phyloP scores from a whole-genome alignment of 306 rosid genomes.

The Comarum palustre region DNA sequence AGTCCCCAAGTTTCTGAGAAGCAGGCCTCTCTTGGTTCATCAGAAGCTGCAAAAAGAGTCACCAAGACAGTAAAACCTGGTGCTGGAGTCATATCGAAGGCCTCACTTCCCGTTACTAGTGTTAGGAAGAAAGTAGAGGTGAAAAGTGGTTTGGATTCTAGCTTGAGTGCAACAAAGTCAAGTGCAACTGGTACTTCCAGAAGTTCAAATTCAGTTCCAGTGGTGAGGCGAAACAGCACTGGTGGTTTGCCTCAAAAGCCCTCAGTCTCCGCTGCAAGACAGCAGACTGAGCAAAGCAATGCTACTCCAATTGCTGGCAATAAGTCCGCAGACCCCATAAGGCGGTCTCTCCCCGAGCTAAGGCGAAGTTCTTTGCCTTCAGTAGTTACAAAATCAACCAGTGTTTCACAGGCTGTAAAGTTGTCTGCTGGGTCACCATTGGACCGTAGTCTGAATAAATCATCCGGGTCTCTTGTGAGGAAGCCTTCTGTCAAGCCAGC shows the following conservation, averaged over 20 bases:
- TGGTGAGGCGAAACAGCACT: slow-evolving; percentile 58
- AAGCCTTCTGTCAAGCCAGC: slow-evolving; percentile 53
- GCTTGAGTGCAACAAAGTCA: slow-evolving; percentile 37
- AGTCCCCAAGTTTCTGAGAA: slow-evolving; percentile 32
- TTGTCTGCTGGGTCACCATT: slow-evolving; percentile 34
- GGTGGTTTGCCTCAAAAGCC: slow-evolving; percentile 66
- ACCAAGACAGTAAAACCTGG: slow-evolving; percentile 37
- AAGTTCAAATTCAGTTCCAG: slow-evolving; percentile 44
- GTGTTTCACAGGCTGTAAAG: slow-evolving; percentile 44
- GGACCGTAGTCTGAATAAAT: slow-evolving; percentile 38
- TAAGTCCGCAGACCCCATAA: slow-evolving; percentile 38
- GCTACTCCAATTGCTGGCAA: slow-evolving; percentile 28
- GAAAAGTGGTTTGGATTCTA: slow-evolving; percentile 36
- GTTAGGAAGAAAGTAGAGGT: slow-evolving; percentile 48
- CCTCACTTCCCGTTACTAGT: slow-evolving; percentile 27
- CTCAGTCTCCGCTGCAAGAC: slow-evolving; percentile 33
- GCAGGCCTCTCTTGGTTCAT: slow-evolving; percentile 23
- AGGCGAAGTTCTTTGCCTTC: slow-evolving; percentile 60
- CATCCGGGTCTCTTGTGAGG: slow-evolving; percentile 38
- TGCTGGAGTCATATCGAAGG: slow-evolving; percentile 32
- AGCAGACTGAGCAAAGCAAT: slow-evolving; percentile 28
- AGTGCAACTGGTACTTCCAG: slow-evolving; percentile 40
- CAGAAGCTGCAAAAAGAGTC: slow-evolving; percentile 33
- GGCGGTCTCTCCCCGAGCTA: slow-evolving; percentile 73
- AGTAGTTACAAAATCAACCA: slow-evolving; percentile 34